phyloP scores from a whole-genome alignment of 768 basidiomycete genomes.

The Rhodotorula graminis region DNA sequence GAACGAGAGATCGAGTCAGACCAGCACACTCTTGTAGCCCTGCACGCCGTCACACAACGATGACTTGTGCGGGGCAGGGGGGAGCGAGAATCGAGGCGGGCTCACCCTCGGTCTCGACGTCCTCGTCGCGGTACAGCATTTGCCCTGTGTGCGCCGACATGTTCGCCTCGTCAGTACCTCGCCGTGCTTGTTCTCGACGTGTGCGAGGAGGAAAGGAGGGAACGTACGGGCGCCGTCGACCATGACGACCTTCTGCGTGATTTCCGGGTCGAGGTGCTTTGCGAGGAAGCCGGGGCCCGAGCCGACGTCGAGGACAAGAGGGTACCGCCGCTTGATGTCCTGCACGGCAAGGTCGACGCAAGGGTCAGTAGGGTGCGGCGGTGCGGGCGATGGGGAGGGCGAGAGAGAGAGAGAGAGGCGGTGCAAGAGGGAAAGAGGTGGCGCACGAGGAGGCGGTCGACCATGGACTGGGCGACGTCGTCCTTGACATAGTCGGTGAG shows the following conservation, averaged over 20 bases:
- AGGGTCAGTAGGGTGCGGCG: background rate
- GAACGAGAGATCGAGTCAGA: background rate
- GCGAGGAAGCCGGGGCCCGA: slow-evolving; percentile 89
- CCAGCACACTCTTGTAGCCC: too few species aligned
- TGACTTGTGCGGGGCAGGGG: too few species aligned
- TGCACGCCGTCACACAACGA: too few species aligned
- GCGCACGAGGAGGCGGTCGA: slow-evolving; percentile 76
- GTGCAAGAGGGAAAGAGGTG: slow-evolving; percentile 23
- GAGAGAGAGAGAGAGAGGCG: background rate
- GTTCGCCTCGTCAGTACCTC: background rate
- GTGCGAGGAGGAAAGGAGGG: slow-evolving; percentile 3
- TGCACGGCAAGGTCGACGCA: slow-evolving; percentile 44
- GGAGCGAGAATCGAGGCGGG: background rate
- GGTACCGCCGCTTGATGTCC: slow-evolving; percentile 87
- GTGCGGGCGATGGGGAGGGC: slow-evolving; percentile 1
- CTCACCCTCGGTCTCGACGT: slow-evolving; percentile 73
- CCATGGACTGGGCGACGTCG: slow-evolving; percentile 82
- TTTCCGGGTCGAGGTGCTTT: slow-evolving; percentile 66
- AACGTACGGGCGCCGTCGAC: slow-evolving; percentile 75
- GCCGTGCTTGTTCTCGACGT: too few species aligned
- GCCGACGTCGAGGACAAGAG: slow-evolving; percentile 75
- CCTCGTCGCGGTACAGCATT: slow-evolving; percentile 68
- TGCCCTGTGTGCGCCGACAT: slow-evolving; percentile 52
- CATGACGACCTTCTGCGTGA: slow-evolving; percentile 70
- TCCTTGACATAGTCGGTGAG: slow-evolving; percentile 86